A percentile compares a stretch with the other conserved stretches of the same genome.
Conservation (phyloP, 768 basidiomycete species). For the Agaricus sinodeliciosus region DNA sequence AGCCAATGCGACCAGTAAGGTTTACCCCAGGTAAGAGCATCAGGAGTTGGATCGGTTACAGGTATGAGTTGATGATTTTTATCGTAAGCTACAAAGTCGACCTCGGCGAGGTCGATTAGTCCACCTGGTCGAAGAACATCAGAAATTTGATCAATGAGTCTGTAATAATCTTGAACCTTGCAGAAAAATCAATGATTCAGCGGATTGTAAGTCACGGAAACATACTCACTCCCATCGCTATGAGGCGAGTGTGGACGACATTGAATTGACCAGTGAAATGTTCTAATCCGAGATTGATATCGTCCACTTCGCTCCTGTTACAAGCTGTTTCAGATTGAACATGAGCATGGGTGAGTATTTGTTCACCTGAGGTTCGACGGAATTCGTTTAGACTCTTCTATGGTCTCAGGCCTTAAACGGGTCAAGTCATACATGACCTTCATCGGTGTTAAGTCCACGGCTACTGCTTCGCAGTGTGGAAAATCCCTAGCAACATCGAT, state of each 20-base stretch:
- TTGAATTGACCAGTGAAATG: conserved; percentile 78
- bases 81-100: conserved; percentile 62
- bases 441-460: conserved; percentile 79
- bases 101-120: conserved; percentile 60
- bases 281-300: conserved; percentile 78
- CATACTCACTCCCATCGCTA: conserved; percentile 64
- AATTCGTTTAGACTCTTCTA: conserved; percentile 7
- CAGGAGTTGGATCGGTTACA: neutral
- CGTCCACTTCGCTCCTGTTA: conserved; percentile 73
- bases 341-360: neutral
- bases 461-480: conserved; percentile 60
- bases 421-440: conserved; percentile 49
- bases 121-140: conserved; percentile 67
- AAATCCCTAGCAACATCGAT: conserved; percentile 69
- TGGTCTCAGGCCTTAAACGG: neutral
- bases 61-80: conserved; percentile 24
- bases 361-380: conserved; percentile 11
- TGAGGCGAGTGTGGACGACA: conserved; percentile 65
- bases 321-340: conserved; percentile 4
- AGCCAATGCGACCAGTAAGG: conserved; percentile 10
- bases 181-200: conserved; percentile 12
- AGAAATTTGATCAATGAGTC: conserved; percentile 59
- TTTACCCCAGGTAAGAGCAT: neutral
- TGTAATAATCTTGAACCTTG: conserved; percentile 64
- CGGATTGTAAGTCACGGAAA: neutral